Evolutionary conservation across 2,329 filamentous ascomycete genomes (phyloP).

Genomic region (Microdochium bolleyi): DNA sequence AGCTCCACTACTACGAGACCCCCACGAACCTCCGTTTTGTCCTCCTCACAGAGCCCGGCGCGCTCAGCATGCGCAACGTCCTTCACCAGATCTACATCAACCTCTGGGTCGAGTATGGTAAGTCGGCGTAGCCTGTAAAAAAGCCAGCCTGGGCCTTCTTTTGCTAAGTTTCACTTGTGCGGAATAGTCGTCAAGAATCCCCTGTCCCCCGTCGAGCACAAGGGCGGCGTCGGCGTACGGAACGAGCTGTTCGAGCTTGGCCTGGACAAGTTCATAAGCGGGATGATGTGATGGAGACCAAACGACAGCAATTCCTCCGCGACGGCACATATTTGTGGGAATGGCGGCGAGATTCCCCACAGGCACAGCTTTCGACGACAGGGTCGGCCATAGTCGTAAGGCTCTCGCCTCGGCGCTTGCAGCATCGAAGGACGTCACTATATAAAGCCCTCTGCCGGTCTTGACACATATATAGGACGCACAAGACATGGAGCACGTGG

Average conservation of each 20-base stretch:
- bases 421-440: no score
- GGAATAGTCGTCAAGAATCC: slow-evolving; percentile 61
- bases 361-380: no score
- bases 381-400: no score
- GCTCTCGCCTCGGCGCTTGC: no score
- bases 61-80: slow-evolving; percentile 85
- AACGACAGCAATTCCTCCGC: no score
- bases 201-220: slow-evolving; percentile 60
- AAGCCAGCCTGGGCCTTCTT: neutral
- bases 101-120: slow-evolving; percentile 92
- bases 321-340: neutral
- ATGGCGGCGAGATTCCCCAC: no score
- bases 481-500: no score
- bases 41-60: slow-evolving; percentile 86
- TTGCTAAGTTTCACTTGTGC: slow-evolving; percentile 8
- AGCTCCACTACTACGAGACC: slow-evolving; percentile 98
- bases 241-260: slow-evolving; percentile 66
- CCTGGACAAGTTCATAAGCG: slow-evolving; percentile 69
- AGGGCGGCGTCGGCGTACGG: slow-evolving; percentile 58
- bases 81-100: slow-evolving; percentile 98
- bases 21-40: slow-evolving; percentile 93
- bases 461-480: no score
- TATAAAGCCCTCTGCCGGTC: no score
- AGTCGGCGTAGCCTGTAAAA: slow-evolving; percentile 15
- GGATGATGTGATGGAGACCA: slow-evolving; percentile 44